Conservation (phyloP, 192 early-diverging fungal genomes). For the Linnemannia exigua region DNA sequence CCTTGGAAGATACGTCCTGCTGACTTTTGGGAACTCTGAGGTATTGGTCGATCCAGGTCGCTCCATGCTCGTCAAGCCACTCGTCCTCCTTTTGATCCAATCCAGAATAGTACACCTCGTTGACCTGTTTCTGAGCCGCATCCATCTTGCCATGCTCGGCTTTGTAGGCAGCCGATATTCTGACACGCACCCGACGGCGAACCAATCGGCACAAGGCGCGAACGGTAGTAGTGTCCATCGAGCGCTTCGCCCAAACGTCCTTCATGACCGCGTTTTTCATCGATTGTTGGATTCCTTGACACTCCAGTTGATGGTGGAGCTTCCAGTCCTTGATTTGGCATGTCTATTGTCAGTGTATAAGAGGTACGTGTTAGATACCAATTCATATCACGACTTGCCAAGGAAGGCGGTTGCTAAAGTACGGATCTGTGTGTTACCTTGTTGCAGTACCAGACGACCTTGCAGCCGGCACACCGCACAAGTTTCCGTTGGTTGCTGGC, state of each 20-base stretch:
- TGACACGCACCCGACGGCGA: slow-evolving; percentile 40
- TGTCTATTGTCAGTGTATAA: slow-evolving; percentile 1
- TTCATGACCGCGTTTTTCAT: slow-evolving; percentile 24
- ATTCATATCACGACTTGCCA: background rate
- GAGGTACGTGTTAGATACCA: background rate
- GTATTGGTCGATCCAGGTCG: slow-evolving; percentile 36
- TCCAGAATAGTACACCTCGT: slow-evolving; percentile 46
- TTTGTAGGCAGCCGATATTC: slow-evolving; percentile 23
- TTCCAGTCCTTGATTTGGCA: slow-evolving; percentile 56
- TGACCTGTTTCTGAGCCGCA: slow-evolving; percentile 36
- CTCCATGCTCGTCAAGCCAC: slow-evolving; percentile 47
- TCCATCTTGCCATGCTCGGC: slow-evolving; percentile 36
- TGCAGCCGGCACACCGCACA: slow-evolving; percentile 46
- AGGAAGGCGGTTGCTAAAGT: no score
- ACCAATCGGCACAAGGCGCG: slow-evolving; percentile 42
- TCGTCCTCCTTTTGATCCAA: slow-evolving; percentile 50
- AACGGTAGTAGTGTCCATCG: slow-evolving; percentile 32
- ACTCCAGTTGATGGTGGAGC: slow-evolving; percentile 49
- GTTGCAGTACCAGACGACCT: slow-evolving; percentile 52
- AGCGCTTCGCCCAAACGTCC: slow-evolving; percentile 45
- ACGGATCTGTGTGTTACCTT: slow-evolving; percentile 14
- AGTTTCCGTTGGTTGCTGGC: slow-evolving; percentile 27
- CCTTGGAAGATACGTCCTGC: slow-evolving; percentile 12
- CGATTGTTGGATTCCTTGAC: slow-evolving; percentile 49
- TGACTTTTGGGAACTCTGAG: slow-evolving; percentile 15